Base-by-base conservation (phyloP, 139 green algal species). In the Auxenochlorella pyrenoidosa region DNA sequence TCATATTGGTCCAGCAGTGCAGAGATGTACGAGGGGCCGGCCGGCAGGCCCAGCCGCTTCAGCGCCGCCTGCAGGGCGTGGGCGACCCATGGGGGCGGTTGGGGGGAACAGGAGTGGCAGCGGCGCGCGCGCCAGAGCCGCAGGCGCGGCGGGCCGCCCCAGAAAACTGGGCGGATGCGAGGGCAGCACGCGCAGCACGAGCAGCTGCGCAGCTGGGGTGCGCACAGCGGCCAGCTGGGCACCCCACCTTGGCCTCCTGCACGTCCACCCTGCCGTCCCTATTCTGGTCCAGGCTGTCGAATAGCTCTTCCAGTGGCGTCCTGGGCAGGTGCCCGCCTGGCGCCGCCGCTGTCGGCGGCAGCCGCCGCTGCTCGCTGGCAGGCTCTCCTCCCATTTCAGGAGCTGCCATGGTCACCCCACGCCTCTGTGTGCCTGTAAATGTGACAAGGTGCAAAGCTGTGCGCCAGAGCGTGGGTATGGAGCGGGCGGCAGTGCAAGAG, bases 1-100 rank as follows among this genome's bases (percentile, higher is more conserved):
- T 87, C 88, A 38, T 90, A 91, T 85, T 91, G 88, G 59, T 58
- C 8, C 63, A 88, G 44, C 44, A 89, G 32, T 3, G 87, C 44
- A 0, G 59, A 13, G 24, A 89, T 34, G 73, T 89, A 91, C 4
- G 51, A 5, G 19, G 77, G 12, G 24, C 78, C 65, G 5, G 54
- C 54, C 0, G 88, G 88, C 70, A 91, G 72, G 34, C 84, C 88
- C 59, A 91, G 30, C 60, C 22, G 22, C 13, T 43, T 40, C 32
- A 91, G 79, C 8, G 84, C 88, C 18, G 41, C 70, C 88, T 91
- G 88, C 84, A 73, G 28, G 34, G 12, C 5, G 30, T n/a, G n/a
- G n/a, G n/a, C n/a, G n/a, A n/a, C n/a, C n/a, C n/a, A n/a, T n/a
- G n/a, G n/a, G n/a, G n/a, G n/a, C n/a, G n/a, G n/a, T 16, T 28